Evolutionary conservation across 306 rosid species (phyloP), one percentile per base, ranked within the genome.

Genomic region (Crotalaria pallida): DNA sequence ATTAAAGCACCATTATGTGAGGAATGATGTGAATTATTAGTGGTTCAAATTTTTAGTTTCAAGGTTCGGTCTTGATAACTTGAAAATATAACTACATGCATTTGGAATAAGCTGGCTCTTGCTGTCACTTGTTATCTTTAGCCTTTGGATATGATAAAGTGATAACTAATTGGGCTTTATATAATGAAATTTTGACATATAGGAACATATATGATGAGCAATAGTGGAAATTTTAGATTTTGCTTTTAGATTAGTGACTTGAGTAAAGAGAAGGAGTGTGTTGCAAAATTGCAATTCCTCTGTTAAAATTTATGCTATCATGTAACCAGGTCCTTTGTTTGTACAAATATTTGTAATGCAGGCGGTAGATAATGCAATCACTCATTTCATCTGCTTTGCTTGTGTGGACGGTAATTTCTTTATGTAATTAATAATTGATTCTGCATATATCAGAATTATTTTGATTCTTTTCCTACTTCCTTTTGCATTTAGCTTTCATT

Each of bases 321-420:
- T 61, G 51, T 62, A 38, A 61, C 50, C 15, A 43, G 3, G 29
- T 27, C 12, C n/a, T 11, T 27, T 2, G 41, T 21, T 38, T 12
- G 1, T 40, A n/a, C 34, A 1, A 60, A 17, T 60, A 18, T 60
- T 34, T 60, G 49, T 21, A 43, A 34, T 41, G 61, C 88, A 89
- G 96, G 91, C 93, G 60, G 26, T 83, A 2, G 89, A 83, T 19
- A 69, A 83, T 3, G 91, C 72, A 52, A 68, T 80, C 48, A 60
- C 91, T 65, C 96, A 89, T 77, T 89, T 89, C 58, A 89, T 89
- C 80, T 87, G 91, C 84, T 89, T 87, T n/a, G n/a, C n/a, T n/a
- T n/a, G n/a, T n/a, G n/a, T n/a, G n/a, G n/a, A n/a, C n/a, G n/a
- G n/a, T n/a, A n/a, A n/a, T n/a, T n/a, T n/a, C n/a, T n/a, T n/a